Percentiles rank a stretch among this genome's conserved stretches.
Conservation (phyloP, 495 filamentous ascomycete genomes). For the Paragyromitra xinjiangensis region DNA sequence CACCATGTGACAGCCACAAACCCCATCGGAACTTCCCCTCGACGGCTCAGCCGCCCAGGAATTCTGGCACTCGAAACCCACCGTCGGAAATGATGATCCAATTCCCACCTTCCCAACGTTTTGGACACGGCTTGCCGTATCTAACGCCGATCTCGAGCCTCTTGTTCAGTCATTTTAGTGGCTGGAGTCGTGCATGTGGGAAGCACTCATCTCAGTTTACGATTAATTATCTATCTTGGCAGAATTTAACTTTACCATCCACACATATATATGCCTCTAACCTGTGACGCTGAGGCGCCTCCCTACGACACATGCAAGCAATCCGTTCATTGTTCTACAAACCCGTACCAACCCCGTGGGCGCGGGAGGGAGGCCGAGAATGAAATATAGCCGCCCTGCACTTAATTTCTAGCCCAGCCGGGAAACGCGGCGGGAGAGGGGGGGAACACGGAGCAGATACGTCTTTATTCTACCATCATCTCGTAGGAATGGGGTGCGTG, state of each 20-base stretch:
- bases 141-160: conserved; percentile 14
- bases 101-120: not conserved
- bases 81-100: not conserved
- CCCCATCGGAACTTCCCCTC: conserved; percentile 17
- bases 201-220: not conserved
- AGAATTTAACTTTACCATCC: not conserved
- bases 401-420: conserved; percentile 23
- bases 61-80: not conserved
- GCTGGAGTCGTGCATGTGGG: not conserved
- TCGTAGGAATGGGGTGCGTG: not conserved
- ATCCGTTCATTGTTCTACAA: conserved; percentile 25
- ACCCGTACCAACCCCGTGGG: conserved; percentile 46
- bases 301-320: not conserved
- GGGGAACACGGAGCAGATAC: not conserved
- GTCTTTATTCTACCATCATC: not conserved
- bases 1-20: not conserved
- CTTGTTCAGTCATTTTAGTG: not conserved
- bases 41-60: not conserved
- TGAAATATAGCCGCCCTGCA: conserved; percentile 18
- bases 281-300: conserved; percentile 17
- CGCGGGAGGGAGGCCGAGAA: conserved; percentile 23
- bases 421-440: not conserved
- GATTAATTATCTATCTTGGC: conserved; percentile 15
- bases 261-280: not conserved
- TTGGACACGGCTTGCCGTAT: conserved; percentile 7